Base-by-base conservation (phyloP, 2,329 filamentous ascomycete species). In the Xylariomycetidae sp. region DNA sequence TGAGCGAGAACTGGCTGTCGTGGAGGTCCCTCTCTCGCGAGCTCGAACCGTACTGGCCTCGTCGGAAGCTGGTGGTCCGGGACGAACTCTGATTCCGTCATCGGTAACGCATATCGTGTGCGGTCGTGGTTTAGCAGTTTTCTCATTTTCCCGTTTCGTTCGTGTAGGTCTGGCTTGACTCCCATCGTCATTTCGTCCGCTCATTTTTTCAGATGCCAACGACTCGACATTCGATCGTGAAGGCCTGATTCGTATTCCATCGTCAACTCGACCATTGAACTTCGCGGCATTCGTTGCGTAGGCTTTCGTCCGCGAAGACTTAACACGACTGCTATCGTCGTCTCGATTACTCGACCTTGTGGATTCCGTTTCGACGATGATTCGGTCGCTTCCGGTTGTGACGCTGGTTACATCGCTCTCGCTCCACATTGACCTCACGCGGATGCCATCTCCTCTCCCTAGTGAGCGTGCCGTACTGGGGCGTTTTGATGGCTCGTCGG, bases 401-500 rank as follows among this genome's bases (percentile, higher is more conserved):
- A 38, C 35, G 19, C 43, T 52, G 20, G 37, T 37, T 19, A 28
- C 30, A 10, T 49, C 47, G 31, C 39, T 46, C 19, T 50, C 41
- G 29, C 37, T 50, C 10, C 28, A 27, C 7, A 48, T 43, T 9
- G 46, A 29, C 19, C 28, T 63, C 10, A 67, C 60, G 34, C 66
- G 59, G 44, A 65, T 70, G 19, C 58, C 56, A 44, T 63, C 57
- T 34, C 59, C 52, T 36, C 54, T 59, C 37, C 42, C 57, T 31
- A 48, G 58, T 24, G 53, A 70, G 37, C 45, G 60, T 42, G 57
- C 60, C 30, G 48, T 60, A 42, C 46, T 49, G 48, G 53, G 59
- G 32, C 54, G 67, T 27, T 58, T 56, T 10, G 56, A 51, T 5
- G 57, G 49, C 7, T 59, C 51, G 13, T 69, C 65, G 2, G 70